Evolutionary conservation across 2,329 filamentous ascomycete species (phyloP), one percentile per base, ranked within the genome.

Genomic region (Exophiala calicioides): DNA sequence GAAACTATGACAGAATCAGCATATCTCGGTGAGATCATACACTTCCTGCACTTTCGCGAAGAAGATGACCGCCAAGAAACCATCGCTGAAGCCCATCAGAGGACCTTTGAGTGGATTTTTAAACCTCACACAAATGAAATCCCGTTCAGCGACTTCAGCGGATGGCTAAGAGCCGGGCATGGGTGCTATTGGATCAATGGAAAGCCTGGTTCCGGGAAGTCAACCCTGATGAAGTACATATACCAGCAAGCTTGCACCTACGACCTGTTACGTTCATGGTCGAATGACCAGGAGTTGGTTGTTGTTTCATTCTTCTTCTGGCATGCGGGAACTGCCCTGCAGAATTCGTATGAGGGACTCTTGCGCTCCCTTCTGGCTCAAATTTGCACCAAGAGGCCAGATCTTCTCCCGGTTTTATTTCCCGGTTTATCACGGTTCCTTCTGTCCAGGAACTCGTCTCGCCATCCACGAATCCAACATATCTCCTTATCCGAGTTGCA

Each of bases 191-290:
- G 36, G 43, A 36, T 46, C 19, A 24, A 38, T 20, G 47, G 47
- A 19, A 51, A 47, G 23, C 43, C 47, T 23, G 47, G 42, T 10
- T 41, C 32, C n/a, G 47, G 47, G 9, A 51, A 51, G 20, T 41
- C 32, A 13, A 51, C 47, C 5, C 31, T 51, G 10, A 51, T 51
- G 43, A 51, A 51, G 29, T 51, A 32, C 18, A 10, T 51, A 4
- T 3, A 31, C 9, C 13, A 30, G 2, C 36, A 47, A 12, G 6
- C 16, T 3, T 7, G 3, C 9, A 33, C 29, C 13, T 6, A 16
- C 5, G 15, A 34, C 3, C 15, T 8, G 12, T 13, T 51, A n/a
- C 4, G 3, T 1, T 6, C 2, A 5, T 51, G 47, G 47, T 12
- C 33, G 9, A 29, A 29, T 7, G 18, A 13, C 2, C n/a, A 27